phyloP scores from a whole-genome alignment of 192 early-diverging fungal genomes.

The Ambispora gerdemannii region DNA sequence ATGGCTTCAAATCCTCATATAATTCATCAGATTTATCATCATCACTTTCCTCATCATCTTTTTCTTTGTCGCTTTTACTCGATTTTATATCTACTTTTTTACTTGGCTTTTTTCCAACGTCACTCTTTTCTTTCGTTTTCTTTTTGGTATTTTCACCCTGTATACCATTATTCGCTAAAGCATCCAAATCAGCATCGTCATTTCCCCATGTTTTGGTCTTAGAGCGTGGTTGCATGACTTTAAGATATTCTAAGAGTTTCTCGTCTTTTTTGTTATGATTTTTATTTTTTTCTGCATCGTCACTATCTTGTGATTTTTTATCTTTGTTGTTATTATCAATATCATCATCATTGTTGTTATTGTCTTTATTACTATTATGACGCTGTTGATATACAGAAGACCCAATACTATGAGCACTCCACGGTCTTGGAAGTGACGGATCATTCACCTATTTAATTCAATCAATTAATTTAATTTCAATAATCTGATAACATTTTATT shows the following conservation, averaged over 20 bases:
- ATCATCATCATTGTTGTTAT: conserved; percentile 40
- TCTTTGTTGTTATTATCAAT: conserved; percentile 38
- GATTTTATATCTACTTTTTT: too few relatives aligned
- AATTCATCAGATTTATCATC: conserved; percentile 35
- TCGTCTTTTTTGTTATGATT: conserved; percentile 68
- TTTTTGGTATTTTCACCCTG: conserved; percentile 26
- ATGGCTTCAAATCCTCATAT: conserved; percentile 27
- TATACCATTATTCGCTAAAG: conserved; percentile 8
- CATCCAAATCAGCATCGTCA: conserved; percentile 64
- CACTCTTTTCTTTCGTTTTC: conserved; percentile 25
- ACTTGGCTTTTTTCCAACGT: conserved; percentile 24
- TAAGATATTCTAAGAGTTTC: conserved; percentile 83
- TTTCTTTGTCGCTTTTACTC: conserved; percentile 38
- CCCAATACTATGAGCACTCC: conserved; percentile 86
- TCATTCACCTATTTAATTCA: conserved; percentile 66
- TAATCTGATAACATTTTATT: not conserved
- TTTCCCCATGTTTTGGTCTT: conserved; percentile 86
- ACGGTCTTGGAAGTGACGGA: conserved; percentile 76
- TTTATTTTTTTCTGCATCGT: conserved; percentile 40
- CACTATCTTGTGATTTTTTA: conserved; percentile 41
- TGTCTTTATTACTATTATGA: conserved; percentile 44
- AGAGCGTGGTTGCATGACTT: conserved; percentile 83
- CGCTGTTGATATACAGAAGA: conserved; percentile 69
- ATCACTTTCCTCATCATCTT: conserved; percentile 42
- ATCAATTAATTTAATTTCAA: not conserved